A percentile compares a stretch with the other conserved stretches of the same genome.
phyloP scores from a whole-genome alignment of 805 yeast species.

The Jamesozyma lodderae region DNA sequence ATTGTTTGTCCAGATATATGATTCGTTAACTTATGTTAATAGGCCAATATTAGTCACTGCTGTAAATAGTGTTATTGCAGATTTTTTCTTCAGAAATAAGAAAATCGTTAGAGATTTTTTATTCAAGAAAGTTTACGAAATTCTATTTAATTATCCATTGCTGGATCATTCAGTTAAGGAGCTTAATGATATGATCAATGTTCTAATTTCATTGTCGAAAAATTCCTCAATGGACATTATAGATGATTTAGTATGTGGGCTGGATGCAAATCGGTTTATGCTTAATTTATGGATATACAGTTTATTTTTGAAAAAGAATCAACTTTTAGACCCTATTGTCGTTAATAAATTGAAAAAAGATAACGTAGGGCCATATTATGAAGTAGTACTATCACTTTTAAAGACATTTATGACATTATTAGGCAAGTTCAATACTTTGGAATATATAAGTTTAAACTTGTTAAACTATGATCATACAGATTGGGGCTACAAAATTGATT shows the following conservation, averaged over 20 bases:
- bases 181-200: conserved; percentile 56
- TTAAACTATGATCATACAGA: conserved; percentile 29
- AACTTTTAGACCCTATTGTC: conserved; percentile 13
- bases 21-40: conserved; percentile 48
- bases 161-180: conserved; percentile 38
- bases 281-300: conserved; percentile 33
- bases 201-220: conserved; percentile 52
- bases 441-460: conserved; percentile 25
- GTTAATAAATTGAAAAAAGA: conserved; percentile 5
- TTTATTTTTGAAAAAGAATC: conserved; percentile 29
- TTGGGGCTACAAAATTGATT: conserved; percentile 31
- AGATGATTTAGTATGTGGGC: conserved; percentile 19
- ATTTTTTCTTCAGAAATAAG: conserved; percentile 42
- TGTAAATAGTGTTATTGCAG: conserved; percentile 45
- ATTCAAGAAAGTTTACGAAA: conserved; percentile 40
- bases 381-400: conserved; percentile 28
- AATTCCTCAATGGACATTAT: conserved; percentile 33
- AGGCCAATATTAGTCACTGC: conserved; percentile 53
- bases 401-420: conserved; percentile 29
- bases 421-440: conserved; percentile 20
- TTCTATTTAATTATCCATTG: conserved; percentile 27
- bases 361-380: conserved; percentile 18
- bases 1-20: conserved; percentile 58
- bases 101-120: conserved; percentile 51
- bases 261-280: conserved; percentile 18